phyloP scores from a whole-genome alignment of 2,329 filamentous ascomycete genomes.

The Aspergillus persii region DNA sequence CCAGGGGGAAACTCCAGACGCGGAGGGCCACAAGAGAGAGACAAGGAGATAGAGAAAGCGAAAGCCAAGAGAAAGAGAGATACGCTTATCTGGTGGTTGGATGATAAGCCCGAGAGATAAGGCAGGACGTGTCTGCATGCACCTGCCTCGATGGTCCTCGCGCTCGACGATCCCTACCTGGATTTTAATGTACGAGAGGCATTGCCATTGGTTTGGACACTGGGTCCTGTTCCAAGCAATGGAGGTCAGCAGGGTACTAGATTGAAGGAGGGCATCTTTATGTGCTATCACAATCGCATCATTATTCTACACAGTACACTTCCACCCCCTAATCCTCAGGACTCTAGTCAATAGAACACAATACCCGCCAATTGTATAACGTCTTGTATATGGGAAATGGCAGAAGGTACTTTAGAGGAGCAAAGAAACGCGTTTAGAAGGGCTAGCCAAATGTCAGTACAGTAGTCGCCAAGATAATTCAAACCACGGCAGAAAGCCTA shows the following conservation, averaged over 20 bases:
- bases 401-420: conserved; percentile 6
- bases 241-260: not conserved
- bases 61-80: not conserved
- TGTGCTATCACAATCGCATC: conserved; percentile 36
- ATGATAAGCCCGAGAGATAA: conserved; percentile 8
- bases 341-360: conserved; percentile 12
- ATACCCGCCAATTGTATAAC: conserved; percentile 15
- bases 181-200: no score
- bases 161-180: not conserved
- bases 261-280: conserved; percentile 25
- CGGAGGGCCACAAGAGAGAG: not conserved
- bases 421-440: conserved; percentile 32
- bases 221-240: no score
- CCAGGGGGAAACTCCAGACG: conserved; percentile 4
- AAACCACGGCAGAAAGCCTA: conserved; percentile 27
- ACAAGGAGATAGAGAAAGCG: not conserved
- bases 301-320: conserved; percentile 38
- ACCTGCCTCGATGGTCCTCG: not conserved
- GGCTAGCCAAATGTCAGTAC: conserved; percentile 30
- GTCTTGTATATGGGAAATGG: conserved; percentile 9
- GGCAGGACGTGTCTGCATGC: not conserved
- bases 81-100: not conserved
- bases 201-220: not conserved
- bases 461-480: not conserved
- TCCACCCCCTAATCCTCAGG: conserved; percentile 12